Evolutionary conservation across 2,329 filamentous ascomycete genomes (phyloP).

Genomic region (Scedosporium dehoogii): DNA sequence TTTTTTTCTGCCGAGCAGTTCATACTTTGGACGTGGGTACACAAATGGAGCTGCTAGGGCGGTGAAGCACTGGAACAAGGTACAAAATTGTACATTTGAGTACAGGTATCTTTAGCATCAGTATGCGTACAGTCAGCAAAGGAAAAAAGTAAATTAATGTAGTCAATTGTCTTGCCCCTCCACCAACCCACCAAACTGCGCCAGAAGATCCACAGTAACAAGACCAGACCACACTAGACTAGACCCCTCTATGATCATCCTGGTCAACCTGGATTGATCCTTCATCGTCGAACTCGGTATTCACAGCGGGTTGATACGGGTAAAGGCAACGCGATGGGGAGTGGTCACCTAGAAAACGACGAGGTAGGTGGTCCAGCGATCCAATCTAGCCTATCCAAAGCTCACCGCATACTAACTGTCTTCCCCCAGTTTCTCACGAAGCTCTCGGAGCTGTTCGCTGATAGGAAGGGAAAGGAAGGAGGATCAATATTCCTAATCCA

Average conservation of each 20-base stretch:
- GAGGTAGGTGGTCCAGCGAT: not conserved
- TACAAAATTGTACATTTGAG: no score
- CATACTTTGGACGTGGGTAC: not conserved
- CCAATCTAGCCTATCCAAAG: not conserved
- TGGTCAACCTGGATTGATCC: not conserved
- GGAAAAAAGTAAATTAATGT: no score
- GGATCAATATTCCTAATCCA: constrained; percentile 67
- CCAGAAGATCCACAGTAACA: not conserved
- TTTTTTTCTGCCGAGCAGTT: not conserved
- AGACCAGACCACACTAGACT: not conserved
- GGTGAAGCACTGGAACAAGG: not conserved
- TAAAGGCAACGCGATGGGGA: not conserved
- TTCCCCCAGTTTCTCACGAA: constrained; percentile 3
- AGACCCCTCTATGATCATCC: not conserved
- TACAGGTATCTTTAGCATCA: no score
- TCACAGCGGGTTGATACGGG: not conserved
- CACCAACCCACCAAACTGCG: not conserved
- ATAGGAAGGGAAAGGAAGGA: constrained; percentile 58
- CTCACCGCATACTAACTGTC: constrained; percentile 35
- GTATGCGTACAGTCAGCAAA: no score
- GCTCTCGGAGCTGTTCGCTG: constrained; percentile 49
- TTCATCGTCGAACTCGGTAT: not conserved
- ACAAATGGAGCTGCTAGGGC: not conserved
- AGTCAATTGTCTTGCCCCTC: no score
- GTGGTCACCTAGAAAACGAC: not conserved